phyloP scores from a whole-genome alignment of 2,329 filamentous ascomycete species.

The Raffaelea deltoideospora region DNA sequence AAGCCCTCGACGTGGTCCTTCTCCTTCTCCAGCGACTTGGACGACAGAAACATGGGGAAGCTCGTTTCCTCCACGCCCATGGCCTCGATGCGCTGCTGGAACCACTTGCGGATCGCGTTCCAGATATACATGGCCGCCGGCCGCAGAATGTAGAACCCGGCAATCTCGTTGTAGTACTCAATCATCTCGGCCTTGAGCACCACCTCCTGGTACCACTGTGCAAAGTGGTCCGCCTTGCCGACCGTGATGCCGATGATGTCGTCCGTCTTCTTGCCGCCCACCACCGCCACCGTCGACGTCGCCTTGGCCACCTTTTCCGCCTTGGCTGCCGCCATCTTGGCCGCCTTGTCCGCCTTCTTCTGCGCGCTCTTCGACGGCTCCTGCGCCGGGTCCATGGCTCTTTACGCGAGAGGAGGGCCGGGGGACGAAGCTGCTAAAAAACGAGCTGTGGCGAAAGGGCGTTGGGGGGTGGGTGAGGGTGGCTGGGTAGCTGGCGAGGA shows the following conservation, averaged over 20 bases:
- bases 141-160: slow-evolving; percentile 91
- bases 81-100: slow-evolving; percentile 63
- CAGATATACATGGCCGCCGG: slow-evolving; percentile 46
- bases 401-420: no score
- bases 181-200: slow-evolving; percentile 95
- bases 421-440: no score
- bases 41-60: slow-evolving; percentile 90
- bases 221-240: slow-evolving; percentile 72
- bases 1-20: slow-evolving; percentile 99
- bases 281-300: slow-evolving; percentile 31
- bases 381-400: slow-evolving; percentile 12
- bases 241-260: slow-evolving; percentile 80
- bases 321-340: slow-evolving; percentile 44
- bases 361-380: slow-evolving; percentile 45
- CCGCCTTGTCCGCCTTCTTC: slow-evolving; percentile 52
- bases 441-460: no score
- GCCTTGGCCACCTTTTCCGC: slow-evolving; percentile 43
- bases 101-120: slow-evolving; percentile 52
- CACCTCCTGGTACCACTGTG: slow-evolving; percentile 95
- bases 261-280: slow-evolving; percentile 43
- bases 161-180: slow-evolving; percentile 86
- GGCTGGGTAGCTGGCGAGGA: no score
- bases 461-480: no score
- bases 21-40: slow-evolving; percentile 74
- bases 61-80: slow-evolving; percentile 91